Percentiles rank a stretch among this genome's conserved stretches.
These are phyloP conservation scores for Eucalyptus decipiens DNA, from an alignment of 345 rosid species.

Conservation along the genomic window DNA sequence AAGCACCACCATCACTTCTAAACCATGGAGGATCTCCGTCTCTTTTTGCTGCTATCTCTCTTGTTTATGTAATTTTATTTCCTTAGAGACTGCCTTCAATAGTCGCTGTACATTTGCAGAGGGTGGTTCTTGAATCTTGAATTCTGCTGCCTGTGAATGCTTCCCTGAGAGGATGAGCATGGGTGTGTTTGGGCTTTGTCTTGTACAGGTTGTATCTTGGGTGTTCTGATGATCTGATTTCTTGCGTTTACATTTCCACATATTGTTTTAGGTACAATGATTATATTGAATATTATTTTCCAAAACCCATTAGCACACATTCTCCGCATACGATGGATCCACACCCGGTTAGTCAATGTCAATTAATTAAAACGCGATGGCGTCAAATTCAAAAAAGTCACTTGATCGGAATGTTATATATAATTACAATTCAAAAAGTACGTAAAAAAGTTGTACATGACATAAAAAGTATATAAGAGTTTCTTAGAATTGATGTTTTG, in stretches of 20 bases:
- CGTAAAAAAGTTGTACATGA: too few species aligned
- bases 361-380: neutral
- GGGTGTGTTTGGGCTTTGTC: neutral
- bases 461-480: too few species aligned
- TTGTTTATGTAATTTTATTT: neutral
- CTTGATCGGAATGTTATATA: too few species aligned
- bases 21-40: neutral
- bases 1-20: conserved; percentile 6
- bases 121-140: neutral
- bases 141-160: neutral
- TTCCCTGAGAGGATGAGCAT: neutral
- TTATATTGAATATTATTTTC: neutral
- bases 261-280: neutral
- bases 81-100: neutral
- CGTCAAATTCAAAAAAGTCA: neutral
- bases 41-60: neutral
- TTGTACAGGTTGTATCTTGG: neutral
- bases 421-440: too few species aligned
- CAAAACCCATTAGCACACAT: neutral
- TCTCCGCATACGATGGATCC: neutral
- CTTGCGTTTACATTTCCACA: neutral
- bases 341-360: neutral
- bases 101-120: neutral
- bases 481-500: too few species aligned
- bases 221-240: neutral